Percentiles rank a stretch among this genome's conserved stretches.
Conservation (phyloP, 768 basidiomycete species). For the Scleroderma citrinum region DNA sequence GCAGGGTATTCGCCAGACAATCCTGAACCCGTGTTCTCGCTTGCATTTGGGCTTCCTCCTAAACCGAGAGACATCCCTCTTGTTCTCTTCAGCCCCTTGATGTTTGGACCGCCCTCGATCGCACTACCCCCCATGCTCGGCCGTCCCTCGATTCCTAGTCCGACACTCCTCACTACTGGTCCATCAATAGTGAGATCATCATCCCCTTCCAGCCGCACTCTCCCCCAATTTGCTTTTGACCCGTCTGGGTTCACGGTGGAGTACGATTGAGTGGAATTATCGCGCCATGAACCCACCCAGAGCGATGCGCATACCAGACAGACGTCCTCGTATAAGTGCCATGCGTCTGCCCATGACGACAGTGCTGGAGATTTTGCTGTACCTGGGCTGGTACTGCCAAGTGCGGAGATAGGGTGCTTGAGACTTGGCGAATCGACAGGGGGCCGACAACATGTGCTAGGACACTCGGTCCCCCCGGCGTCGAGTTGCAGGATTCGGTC, state of each 20-base stretch:
- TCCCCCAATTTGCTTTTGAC: slow-evolving; percentile 47
- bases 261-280: slow-evolving; percentile 42
- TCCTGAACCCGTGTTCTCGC: slow-evolving; percentile 28
- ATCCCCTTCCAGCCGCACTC: slow-evolving; percentile 58
- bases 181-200: slow-evolving; percentile 45
- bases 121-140: slow-evolving; percentile 21
- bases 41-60: slow-evolving; percentile 29
- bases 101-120: slow-evolving; percentile 17
- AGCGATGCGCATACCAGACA: slow-evolving; percentile 77
- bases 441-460: slow-evolving; percentile 31
- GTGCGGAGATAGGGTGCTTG: neutral
- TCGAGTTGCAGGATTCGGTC: slow-evolving; percentile 62
- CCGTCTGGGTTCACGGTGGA: slow-evolving; percentile 37
- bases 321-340: slow-evolving; percentile 81
- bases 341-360: slow-evolving; percentile 64
- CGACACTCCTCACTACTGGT: slow-evolving; percentile 49
- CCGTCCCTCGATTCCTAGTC: slow-evolving; percentile 69
- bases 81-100: slow-evolving; percentile 36
- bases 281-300: slow-evolving; percentile 69
- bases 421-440: slow-evolving; percentile 14
- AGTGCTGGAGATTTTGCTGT: slow-evolving; percentile 33
- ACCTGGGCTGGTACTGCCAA: neutral
- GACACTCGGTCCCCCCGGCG: slow-evolving; percentile 16
- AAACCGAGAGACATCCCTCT: slow-evolving; percentile 45
- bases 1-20: slow-evolving; percentile 7